These are phyloP conservation scores for Fusarium longipes DNA, from an alignment of 2,329 filamentous ascomycete species.

Conservation along the genomic window DNA sequence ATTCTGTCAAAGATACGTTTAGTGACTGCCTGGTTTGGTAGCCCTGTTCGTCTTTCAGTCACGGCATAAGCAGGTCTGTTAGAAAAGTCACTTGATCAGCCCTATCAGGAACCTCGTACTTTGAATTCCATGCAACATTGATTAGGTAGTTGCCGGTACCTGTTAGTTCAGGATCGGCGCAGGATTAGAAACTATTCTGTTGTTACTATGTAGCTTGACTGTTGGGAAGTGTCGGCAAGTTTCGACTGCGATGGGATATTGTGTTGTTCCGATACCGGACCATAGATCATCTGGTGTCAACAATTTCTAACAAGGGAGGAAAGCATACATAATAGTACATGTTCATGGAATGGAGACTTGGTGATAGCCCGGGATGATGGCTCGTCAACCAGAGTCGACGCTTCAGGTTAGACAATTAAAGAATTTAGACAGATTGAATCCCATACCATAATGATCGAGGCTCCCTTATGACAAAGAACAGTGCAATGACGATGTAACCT, in stretches of 20 bases:
- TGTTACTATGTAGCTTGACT: neutral
- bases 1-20: neutral
- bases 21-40: neutral
- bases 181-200: neutral
- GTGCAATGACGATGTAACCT: neutral
- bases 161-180: neutral
- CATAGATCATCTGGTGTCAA: neutral
- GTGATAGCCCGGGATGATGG: neutral
- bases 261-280: neutral
- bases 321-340: no score
- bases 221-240: neutral
- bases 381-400: no score
- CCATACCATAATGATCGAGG: neutral
- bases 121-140: neutral
- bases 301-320: neutral
- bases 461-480: no score
- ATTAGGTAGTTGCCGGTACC: neutral
- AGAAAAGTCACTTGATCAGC: constrained; percentile 14
- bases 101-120: constrained; percentile 15
- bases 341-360: neutral
- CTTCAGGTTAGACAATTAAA: neutral
- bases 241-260: neutral
- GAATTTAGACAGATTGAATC: neutral
- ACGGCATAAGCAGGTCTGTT: neutral
- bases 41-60: neutral